Base-by-base conservation (phyloP, 257 asterid genomes). In the Haberlea rhodopensis region DNA sequence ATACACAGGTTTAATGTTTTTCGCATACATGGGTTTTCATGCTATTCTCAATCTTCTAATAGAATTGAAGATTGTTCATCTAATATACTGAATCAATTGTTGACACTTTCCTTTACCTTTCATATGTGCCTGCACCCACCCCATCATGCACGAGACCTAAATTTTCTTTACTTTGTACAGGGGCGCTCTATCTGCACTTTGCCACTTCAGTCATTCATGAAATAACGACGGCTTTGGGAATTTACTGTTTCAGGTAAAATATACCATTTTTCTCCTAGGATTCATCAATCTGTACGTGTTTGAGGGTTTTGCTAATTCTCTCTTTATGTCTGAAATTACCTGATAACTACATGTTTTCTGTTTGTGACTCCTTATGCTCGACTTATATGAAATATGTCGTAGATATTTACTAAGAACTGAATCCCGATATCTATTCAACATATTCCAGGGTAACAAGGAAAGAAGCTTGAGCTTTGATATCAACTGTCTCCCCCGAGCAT, bases 201-300 rank as follows among this genome's bases (percentile, higher is more conserved):
- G 97, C 89, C 9, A 84, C 95, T 24, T 87, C 99, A 58, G 96
- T 94, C 66, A 57, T 86, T 76, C 92, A 90, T 5, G 99, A 94
- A 78, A 90, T 94, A 58, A 94, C 97, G 15, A 70, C 97, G 34
- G 99, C 97, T 26, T 81, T 92, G 7, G 97, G 97, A 63, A 94
- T 94, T 62, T 78, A 66, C 71, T 94, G 99, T 81, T 94, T 94
- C 90, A 87, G 99, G 99, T 94, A 66, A 79, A 83, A 55, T 31
- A 23, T 45, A 24, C 59, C 62, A 65, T 69, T n/a, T 15, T 40
- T 54, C 24, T 20, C 18, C 51, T 18, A 19, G 63, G 27, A 15
- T 43, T 6, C 21, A n/a, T 37, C 1, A 24, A 4, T 19, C 66
- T 51, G 32, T 16, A 49, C 28, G 11, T 13, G 26, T 29, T 20